Base-by-base conservation (phyloP, 495 filamentous ascomycete genomes). In the Xylaria telfairii region DNA sequence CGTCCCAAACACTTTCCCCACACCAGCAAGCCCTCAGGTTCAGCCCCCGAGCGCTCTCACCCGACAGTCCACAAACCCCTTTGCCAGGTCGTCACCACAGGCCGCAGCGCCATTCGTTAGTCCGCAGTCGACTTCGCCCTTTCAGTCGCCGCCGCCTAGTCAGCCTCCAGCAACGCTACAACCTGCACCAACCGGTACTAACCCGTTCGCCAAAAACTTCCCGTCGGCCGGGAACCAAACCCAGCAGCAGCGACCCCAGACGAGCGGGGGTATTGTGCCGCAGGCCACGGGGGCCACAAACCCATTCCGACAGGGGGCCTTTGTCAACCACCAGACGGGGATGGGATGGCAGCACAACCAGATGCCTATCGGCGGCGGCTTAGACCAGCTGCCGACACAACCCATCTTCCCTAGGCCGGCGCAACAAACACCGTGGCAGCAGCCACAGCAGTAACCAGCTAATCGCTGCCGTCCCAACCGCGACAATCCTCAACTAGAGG, bases 221-320 rank as follows among this genome's bases (percentile, higher is more conserved):
- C 73, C 75, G 74, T 83, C 72, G 78, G 77, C 75, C 1, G 72
- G 69, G 56, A 70, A 59, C 37, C 75, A 71, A 51, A 3, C 17
- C 1, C 67, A 54, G 15, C 65, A 65, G 78, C 49, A 78, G 76
- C 24, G 77, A 26, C 83, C 84, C 32, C 82, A 85, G 30, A 83
- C 87, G 3, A 82, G 81, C 60, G 78, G 78, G 19, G 80, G 73
- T 1, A 81, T 91, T 19, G 82, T 85, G 65, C 83, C 86, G 21
- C 90, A 91, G 69, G 88, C 90, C 4, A 97, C 96, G 2, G 95
- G 94, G 9, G 94, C 90, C 75, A 98, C 95, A 19, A 98, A 98
- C 78, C 95, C 95, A 1, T 98, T 98, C 88, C 88, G 95, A 10
- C 93, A 97, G 78, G 92, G 90, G 63, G 87, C 90, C 0, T 96